phyloP scores from a whole-genome alignment of 2,329 filamentous ascomycete species.

The Trichophaea hybrida region DNA sequence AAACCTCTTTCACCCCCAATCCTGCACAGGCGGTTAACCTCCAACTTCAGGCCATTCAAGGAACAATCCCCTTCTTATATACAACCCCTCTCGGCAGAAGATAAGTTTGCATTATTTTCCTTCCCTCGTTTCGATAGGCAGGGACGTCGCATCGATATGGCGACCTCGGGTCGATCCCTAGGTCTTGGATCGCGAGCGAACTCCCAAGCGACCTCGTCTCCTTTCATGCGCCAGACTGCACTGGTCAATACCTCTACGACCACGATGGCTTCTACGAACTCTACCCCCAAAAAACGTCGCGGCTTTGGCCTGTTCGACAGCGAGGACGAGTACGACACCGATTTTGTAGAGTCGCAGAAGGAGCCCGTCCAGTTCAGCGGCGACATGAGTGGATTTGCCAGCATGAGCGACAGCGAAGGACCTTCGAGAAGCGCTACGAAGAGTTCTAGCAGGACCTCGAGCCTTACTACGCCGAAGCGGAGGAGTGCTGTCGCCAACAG shows the following conservation, averaged over 20 bases:
- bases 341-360: not conserved
- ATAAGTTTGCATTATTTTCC: not conserved
- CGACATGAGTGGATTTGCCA: slow-evolving; percentile 17
- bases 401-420: slow-evolving; percentile 2
- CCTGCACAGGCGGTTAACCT: not conserved
- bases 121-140: not conserved
- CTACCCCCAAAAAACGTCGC: not conserved
- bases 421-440: not conserved
- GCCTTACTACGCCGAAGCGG: slow-evolving; percentile 15
- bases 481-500: slow-evolving; percentile 2
- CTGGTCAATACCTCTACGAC: not conserved
- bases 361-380: slow-evolving; percentile 14
- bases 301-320: slow-evolving; percentile 20
- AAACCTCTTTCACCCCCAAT: not conserved
- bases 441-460: slow-evolving; percentile 11
- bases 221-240: not conserved
- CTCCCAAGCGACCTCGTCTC: not conserved
- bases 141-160: not conserved
- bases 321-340: slow-evolving; percentile 15
- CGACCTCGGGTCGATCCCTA: not conserved
- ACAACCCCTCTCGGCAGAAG: not conserved
- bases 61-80: not conserved
- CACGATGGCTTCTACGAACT: not conserved
- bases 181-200: not conserved
- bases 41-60: not conserved